Conservation (phyloP, 768 basidiomycete genomes). For the Termitomyces sp. region DNA sequence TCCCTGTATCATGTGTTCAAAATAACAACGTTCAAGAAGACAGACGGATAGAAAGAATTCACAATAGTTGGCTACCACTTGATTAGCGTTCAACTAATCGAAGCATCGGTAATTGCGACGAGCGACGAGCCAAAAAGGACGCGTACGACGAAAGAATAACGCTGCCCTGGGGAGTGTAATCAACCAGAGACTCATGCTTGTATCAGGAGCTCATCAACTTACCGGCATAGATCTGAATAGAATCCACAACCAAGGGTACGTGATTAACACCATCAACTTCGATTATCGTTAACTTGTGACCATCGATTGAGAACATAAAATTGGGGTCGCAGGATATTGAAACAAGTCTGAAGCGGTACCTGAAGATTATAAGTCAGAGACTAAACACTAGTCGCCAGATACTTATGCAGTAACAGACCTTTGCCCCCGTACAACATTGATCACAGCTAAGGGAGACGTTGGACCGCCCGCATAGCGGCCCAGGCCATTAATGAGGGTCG, state of each 20-base stretch:
- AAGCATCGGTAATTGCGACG: background rate
- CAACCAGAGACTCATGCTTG: background rate
- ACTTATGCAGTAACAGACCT: conserved; percentile 15
- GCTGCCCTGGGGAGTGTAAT: background rate
- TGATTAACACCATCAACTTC: conserved; percentile 36
- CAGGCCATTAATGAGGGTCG: conserved; percentile 44
- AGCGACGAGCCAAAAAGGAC: background rate
- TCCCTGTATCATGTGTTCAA: conserved; percentile 24
- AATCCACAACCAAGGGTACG: conserved; percentile 30
- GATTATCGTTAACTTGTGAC: conserved; percentile 36
- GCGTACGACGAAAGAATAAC: conserved; percentile 1
- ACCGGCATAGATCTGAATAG: conserved; percentile 37
- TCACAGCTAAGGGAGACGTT: conserved; percentile 27
- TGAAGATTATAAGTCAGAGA: background rate
- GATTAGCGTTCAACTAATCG: conserved; percentile 26
- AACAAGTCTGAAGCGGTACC: conserved; percentile 51
- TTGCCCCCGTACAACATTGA: conserved; percentile 34
- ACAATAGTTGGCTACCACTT: conserved; percentile 45
- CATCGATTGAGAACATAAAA: conserved; percentile 37
- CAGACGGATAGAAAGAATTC: background rate
- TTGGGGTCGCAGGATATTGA: conserved; percentile 41
- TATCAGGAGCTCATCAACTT: conserved; percentile 24
- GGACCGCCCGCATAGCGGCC: conserved; percentile 39
- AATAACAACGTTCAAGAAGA: background rate
- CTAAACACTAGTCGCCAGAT: background rate